Evolutionary conservation across 192 early-diverging fungal genomes (phyloP).

Genomic region (Coemansia sp.): DNA sequence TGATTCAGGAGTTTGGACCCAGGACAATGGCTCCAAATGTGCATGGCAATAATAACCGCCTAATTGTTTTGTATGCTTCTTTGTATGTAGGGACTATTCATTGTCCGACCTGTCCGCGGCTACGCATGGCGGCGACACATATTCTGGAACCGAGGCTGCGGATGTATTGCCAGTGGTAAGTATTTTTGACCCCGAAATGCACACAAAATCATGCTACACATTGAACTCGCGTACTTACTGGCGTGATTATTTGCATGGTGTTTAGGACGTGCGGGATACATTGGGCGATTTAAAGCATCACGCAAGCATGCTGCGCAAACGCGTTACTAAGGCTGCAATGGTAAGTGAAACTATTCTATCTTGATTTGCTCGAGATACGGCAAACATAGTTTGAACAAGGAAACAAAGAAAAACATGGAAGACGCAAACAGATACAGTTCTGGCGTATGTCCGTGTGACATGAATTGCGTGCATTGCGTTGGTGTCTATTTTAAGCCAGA

Average conservation of each 20-base stretch:
- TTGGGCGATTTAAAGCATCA: constrained; percentile 47
- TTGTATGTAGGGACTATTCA: constrained; percentile 31
- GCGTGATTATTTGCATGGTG: no score
- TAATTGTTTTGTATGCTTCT: neutral
- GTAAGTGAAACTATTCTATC: constrained; percentile 19
- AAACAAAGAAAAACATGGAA: neutral
- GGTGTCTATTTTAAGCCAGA: constrained; percentile 2
- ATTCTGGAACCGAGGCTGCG: constrained; percentile 29
- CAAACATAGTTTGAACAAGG: no score
- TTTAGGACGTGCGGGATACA: constrained; percentile 33
- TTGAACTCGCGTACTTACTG: neutral
- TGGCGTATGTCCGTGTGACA: neutral
- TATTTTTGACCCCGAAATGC: constrained; percentile 3
- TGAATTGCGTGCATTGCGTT: neutral
- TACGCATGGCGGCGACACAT: constrained; percentile 33
- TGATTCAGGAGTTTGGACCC: neutral
- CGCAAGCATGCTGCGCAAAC: constrained; percentile 43
- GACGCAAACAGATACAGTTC: no score
- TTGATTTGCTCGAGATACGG: neutral
- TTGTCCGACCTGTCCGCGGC: constrained; percentile 26
- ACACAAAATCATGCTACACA: neutral
- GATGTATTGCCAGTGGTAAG: constrained; percentile 42
- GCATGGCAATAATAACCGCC: neutral
- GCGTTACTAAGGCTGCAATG: constrained; percentile 51
- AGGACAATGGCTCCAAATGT: neutral